Conservation (phyloP, 345 rosid genomes). For the Trapa incisa region DNA sequence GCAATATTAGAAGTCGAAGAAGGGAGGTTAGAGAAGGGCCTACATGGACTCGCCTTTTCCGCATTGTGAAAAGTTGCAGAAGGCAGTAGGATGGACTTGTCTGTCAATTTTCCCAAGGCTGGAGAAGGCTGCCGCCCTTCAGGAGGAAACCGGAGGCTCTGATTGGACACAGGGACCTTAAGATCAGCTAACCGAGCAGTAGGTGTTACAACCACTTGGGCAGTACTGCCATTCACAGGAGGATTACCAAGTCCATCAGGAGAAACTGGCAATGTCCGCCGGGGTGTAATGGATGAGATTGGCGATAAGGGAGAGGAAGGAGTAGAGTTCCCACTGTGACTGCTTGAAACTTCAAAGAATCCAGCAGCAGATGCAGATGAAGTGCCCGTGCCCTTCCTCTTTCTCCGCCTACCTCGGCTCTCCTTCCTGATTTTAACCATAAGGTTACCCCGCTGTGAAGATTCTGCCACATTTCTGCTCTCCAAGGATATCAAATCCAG, state of each 20-base stretch:
- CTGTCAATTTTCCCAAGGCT: conserved; percentile 8
- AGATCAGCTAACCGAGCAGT: background rate
- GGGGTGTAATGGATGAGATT: conserved; percentile 16
- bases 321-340: conserved; percentile 85
- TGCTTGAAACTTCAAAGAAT: conserved; percentile 60
- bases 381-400: conserved; percentile 43
- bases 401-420: conserved; percentile 61
- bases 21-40: conserved; percentile 18
- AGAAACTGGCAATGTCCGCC: conserved; percentile 13
- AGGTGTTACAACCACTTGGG: background rate
- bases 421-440: conserved; percentile 49
- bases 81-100: conserved; percentile 28
- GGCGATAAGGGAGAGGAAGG: conserved; percentile 85
- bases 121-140: conserved; percentile 15
- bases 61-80: conserved; percentile 39
- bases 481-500: conserved; percentile 18
- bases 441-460: conserved; percentile 36
- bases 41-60: conserved; percentile 13
- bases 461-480: conserved; percentile 19
- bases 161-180: background rate
- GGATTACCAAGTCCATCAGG: conserved; percentile 25
- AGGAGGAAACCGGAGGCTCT: background rate
- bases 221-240: conserved; percentile 10
- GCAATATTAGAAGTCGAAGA: conserved; percentile 34
- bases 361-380: conserved; percentile 13